Evolutionary conservation across 768 basidiomycete species (phyloP).

Genomic region (Russula earlei): DNA sequence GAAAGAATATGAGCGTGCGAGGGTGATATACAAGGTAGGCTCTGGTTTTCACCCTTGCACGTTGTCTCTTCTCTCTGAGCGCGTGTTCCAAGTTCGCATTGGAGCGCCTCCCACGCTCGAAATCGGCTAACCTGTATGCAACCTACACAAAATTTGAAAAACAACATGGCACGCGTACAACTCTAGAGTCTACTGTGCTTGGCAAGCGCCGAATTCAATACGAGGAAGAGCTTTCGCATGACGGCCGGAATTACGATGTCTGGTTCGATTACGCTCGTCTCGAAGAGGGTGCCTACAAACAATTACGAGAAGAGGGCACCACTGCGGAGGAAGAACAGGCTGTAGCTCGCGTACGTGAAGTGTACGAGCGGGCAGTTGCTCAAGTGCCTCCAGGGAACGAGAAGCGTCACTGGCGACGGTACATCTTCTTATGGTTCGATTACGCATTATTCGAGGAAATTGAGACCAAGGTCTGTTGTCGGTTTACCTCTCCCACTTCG

Average conservation of each 20-base stretch:
- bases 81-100: constrained; percentile 70
- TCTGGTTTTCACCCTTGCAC: constrained; percentile 2
- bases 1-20: constrained; percentile 94
- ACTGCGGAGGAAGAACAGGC: constrained; percentile 56
- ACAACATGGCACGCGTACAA: constrained; percentile 83
- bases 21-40: constrained; percentile 91
- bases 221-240: constrained; percentile 88
- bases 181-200: constrained; percentile 87
- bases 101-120: constrained; percentile 82
- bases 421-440: constrained; percentile 88
- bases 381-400: constrained; percentile 92
- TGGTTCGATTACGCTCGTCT: constrained; percentile 97
- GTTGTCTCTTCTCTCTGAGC: not conserved
- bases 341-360: constrained; percentile 67
- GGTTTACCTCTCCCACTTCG: not conserved
- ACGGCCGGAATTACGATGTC: constrained; percentile 90
- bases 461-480: constrained; percentile 65
- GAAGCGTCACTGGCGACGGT: constrained; percentile 86
- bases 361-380: constrained; percentile 91
- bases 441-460: constrained; percentile 97
- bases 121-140: constrained; percentile 80
- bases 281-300: constrained; percentile 79
- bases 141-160: constrained; percentile 98
- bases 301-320: constrained; percentile 66
- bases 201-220: constrained; percentile 98